Percentiles rank a stretch among this genome's conserved stretches.
These are phyloP conservation scores for Cryptococcus hybrid DNA, from an alignment of 1,284 basidiomycete species.

Conservation along the genomic window DNA sequence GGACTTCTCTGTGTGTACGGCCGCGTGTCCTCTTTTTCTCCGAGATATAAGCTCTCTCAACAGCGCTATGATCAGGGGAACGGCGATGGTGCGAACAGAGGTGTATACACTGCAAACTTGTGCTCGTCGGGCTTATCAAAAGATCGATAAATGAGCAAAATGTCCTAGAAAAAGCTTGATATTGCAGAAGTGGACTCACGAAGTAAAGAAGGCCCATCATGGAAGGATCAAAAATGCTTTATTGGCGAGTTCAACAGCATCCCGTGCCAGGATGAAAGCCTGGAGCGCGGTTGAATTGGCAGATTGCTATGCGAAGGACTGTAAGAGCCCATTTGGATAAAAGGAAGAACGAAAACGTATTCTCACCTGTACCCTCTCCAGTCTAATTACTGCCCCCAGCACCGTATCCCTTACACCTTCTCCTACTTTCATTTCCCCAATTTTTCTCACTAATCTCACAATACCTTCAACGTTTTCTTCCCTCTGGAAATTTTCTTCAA, in stretches of 20 bases:
- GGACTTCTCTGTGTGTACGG: too few relatives aligned
- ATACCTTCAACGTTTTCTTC: slow-evolving; percentile 73
- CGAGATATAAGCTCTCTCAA: too few relatives aligned
- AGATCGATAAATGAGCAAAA: background rate
- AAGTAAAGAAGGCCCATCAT: slow-evolving; percentile 97
- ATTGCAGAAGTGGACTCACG: slow-evolving; percentile 40
- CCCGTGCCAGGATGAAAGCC: slow-evolving; percentile 61
- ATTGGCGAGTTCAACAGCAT: slow-evolving; percentile 71
- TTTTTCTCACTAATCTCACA: slow-evolving; percentile 73
- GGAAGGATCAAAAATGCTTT: slow-evolving; percentile 94
- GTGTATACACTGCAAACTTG: slow-evolving; percentile 91
- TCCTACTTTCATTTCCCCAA: slow-evolving; percentile 85
- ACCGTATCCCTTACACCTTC: slow-evolving; percentile 71
- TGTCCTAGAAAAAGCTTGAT: slow-evolving; percentile 1
- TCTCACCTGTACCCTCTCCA: slow-evolving; percentile 61
- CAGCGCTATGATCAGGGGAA: too few relatives aligned
- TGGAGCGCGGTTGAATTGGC: background rate
- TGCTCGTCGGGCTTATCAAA: slow-evolving; percentile 72
- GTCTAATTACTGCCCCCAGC: slow-evolving; percentile 62
- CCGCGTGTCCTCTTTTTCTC: too few relatives aligned
- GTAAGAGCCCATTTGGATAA: background rate
- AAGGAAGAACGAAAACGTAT: too few relatives aligned
- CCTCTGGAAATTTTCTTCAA: slow-evolving; percentile 67
- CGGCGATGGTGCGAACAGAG: slow-evolving; percentile 68
- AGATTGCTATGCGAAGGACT: slow-evolving; percentile 1